phyloP scores from a whole-genome alignment of 805 yeast genomes.

The Ogataea parapolymorpha region DNA sequence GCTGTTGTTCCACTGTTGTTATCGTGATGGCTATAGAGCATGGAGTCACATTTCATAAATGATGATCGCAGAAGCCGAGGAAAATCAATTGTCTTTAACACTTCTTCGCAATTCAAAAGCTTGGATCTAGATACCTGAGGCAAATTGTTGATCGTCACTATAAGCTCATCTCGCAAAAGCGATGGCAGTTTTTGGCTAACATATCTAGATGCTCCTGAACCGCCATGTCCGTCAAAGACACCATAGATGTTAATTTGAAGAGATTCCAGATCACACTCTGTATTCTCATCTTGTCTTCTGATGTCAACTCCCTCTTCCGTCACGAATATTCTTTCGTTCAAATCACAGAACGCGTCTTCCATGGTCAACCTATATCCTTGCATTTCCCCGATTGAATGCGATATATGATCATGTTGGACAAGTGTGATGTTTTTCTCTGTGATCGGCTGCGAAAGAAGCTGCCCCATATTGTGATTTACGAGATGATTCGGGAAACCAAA shows the following conservation, averaged over 20 bases:
- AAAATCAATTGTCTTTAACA: conserved; percentile 25
- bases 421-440: conserved; percentile 61
- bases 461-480: conserved; percentile 47
- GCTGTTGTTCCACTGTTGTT: conserved; percentile 53
- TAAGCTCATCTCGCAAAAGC: conserved; percentile 20
- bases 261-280: not conserved
- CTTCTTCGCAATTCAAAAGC: conserved; percentile 13
- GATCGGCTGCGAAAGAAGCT: conserved; percentile 68
- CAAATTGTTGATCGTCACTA: conserved; percentile 14
- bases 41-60: conserved; percentile 44
- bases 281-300: not conserved
- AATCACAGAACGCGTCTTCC: conserved; percentile 70
- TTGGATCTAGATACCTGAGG: conserved; percentile 16
- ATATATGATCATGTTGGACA: conserved; percentile 41
- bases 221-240: conserved; percentile 85
- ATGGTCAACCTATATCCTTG: conserved; percentile 72
- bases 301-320: not conserved
- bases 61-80: conserved; percentile 37
- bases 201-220: conserved; percentile 55
- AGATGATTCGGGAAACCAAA: not conserved
- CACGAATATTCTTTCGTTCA: conserved; percentile 31
- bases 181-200: conserved; percentile 41
- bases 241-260: conserved; percentile 49
- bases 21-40: conserved; percentile 37
- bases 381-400: conserved; percentile 70